These are phyloP conservation scores for Gossypium australe DNA, from an alignment of 345 rosid genomes.

Conservation along the genomic window DNA sequence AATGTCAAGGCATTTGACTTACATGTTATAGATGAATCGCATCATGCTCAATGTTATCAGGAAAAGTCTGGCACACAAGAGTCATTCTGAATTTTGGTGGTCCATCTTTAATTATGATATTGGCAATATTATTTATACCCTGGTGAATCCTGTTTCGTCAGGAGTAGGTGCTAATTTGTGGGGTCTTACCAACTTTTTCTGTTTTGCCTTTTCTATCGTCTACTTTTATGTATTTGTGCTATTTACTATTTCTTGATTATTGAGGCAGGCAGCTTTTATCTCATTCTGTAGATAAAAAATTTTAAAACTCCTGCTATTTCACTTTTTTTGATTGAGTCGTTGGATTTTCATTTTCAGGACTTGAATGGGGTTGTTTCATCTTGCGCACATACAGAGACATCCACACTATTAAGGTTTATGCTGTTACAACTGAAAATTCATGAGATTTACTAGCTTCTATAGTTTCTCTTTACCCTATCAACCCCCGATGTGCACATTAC, in stretches of 20 bases:
- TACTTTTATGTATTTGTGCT: neutral
- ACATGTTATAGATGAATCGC: neutral
- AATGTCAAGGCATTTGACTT: neutral
- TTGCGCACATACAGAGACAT: slow-evolving; percentile 24
- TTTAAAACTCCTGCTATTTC: neutral
- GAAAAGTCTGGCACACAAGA: neutral
- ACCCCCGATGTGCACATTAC: neutral
- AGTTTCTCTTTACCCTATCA: neutral
- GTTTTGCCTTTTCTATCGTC: neutral
- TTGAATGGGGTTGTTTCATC: slow-evolving; percentile 29
- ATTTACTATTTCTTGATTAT: slow-evolving; percentile 5
- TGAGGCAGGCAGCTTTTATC: neutral
- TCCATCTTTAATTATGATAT: slow-evolving; percentile 4
- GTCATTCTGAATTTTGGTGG: neutral
- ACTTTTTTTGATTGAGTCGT: slow-evolving; percentile 1
- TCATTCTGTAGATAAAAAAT: neutral
- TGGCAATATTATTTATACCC: neutral
- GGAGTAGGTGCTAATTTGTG: neutral
- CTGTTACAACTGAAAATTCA: slow-evolving; percentile 15
- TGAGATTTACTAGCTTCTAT: neutral
- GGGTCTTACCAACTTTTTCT: neutral
- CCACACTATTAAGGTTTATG: slow-evolving; percentile 46
- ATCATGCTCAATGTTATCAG: neutral
- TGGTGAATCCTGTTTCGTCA: neutral
- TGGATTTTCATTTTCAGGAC: slow-evolving; percentile 32